Percentiles rank a stretch among this genome's conserved stretches.
Evolutionary conservation across 116 monocot species (phyloP).

Genomic region (Iris pallida): DNA sequence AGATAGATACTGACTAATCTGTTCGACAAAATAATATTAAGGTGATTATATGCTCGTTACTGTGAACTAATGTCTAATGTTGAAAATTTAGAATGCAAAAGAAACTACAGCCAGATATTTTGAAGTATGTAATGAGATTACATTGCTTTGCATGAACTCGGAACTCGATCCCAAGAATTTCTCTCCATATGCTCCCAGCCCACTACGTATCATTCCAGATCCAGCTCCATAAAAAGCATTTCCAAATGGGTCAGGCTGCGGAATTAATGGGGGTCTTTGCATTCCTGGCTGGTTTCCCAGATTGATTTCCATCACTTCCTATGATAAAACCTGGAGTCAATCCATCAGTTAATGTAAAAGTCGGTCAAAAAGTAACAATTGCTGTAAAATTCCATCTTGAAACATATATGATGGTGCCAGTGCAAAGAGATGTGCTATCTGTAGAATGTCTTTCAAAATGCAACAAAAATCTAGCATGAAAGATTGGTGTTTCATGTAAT

Average conservation of each 20-base stretch:
- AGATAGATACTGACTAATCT: constrained; percentile 57
- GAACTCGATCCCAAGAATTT: constrained; percentile 60
- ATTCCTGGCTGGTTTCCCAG: constrained; percentile 18
- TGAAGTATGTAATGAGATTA: constrained; percentile 8
- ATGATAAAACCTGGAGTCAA: too few relatives aligned
- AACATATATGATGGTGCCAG: too few relatives aligned
- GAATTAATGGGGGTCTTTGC: constrained; percentile 21
- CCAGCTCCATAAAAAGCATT: constrained; percentile 50
- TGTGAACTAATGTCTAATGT: too few relatives aligned
- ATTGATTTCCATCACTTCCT: constrained; percentile 22
- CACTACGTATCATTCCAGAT: constrained; percentile 52
- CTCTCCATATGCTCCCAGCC: constrained; percentile 53
- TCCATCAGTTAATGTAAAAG: too few relatives aligned
- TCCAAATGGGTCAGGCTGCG: constrained; percentile 37
- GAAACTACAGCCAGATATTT: neutral
- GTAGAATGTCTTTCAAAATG: too few relatives aligned
- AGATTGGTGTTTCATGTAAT: too few relatives aligned
- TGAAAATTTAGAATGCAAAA: neutral
- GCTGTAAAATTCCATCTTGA: too few relatives aligned
- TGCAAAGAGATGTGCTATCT: too few relatives aligned
- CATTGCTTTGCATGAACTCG: constrained; percentile 75
- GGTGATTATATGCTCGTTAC: neutral
- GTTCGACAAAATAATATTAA: constrained; percentile 3
- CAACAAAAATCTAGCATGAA: too few relatives aligned
- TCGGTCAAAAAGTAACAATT: too few relatives aligned